A percentile compares a stretch with the other conserved stretches of the same genome.
Evolutionary conservation across 2,329 filamentous ascomycete species (phyloP).

Genomic region (Periconia digitata): DNA sequence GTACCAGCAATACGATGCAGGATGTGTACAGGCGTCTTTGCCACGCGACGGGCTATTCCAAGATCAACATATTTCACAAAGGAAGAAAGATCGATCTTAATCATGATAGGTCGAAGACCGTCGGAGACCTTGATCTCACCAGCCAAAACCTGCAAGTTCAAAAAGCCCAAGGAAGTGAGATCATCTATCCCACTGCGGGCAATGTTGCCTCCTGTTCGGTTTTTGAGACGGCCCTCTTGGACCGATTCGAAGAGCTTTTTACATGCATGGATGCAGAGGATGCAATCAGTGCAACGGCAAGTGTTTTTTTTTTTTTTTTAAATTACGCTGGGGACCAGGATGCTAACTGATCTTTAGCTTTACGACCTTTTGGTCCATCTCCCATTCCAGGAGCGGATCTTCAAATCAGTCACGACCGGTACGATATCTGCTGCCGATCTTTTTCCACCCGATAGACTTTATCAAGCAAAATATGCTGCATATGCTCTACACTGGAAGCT

Average conservation of each 20-base stretch:
- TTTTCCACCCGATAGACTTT: slow-evolving; percentile 39
- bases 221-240: slow-evolving; percentile 77
- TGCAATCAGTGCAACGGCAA: slow-evolving; percentile 31
- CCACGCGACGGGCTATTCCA: slow-evolving; percentile 72
- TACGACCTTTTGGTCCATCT: slow-evolving; percentile 40
- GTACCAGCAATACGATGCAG: slow-evolving; percentile 68
- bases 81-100: slow-evolving; percentile 67
- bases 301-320: neutral
- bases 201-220: slow-evolving; percentile 42
- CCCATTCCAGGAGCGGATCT: slow-evolving; percentile 30
- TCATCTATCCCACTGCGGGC: slow-evolving; percentile 20
- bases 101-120: slow-evolving; percentile 58
- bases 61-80: slow-evolving; percentile 71
- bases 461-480: slow-evolving; percentile 39
- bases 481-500: slow-evolving; percentile 32
- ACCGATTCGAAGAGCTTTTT: slow-evolving; percentile 83
- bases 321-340: too few species aligned
- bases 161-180: slow-evolving; percentile 29
- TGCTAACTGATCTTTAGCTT: slow-evolving; percentile 24
- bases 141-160: slow-evolving; percentile 33
- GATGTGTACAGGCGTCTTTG: slow-evolving; percentile 69
- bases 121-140: slow-evolving; percentile 57
- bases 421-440: slow-evolving; percentile 23
- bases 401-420: slow-evolving; percentile 27
- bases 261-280: slow-evolving; percentile 75